These are phyloP conservation scores for Aureobasidium pullulans DNA, from an alignment of 2,329 filamentous ascomycete genomes.

Conservation along the genomic window DNA sequence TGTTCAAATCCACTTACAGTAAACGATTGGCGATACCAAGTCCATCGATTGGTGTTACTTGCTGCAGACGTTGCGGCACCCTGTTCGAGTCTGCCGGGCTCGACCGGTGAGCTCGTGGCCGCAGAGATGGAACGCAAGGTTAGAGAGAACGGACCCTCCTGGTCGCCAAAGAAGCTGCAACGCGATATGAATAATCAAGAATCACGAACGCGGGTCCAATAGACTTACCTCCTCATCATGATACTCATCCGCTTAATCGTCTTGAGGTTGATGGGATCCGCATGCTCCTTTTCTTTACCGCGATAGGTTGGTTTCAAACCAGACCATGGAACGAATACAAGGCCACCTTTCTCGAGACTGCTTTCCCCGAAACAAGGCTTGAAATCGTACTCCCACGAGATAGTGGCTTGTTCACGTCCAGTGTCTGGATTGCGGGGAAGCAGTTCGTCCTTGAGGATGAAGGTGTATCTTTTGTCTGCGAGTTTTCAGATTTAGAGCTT, in stretches of 20 bases:
- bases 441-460: slow-evolving; percentile 66
- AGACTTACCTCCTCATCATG: slow-evolving; percentile 71
- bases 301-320: slow-evolving; percentile 66
- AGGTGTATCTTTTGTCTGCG: slow-evolving; percentile 56
- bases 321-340: slow-evolving; percentile 54
- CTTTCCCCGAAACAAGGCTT: slow-evolving; percentile 15
- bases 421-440: slow-evolving; percentile 49
- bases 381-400: slow-evolving; percentile 72
- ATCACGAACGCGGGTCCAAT: background rate
- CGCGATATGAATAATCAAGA: slow-evolving; percentile 1
- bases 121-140: slow-evolving; percentile 50
- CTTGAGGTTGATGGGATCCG: slow-evolving; percentile 50
- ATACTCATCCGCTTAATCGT: slow-evolving; percentile 61
- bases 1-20: background rate
- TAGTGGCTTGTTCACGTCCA: slow-evolving; percentile 62
- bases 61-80: slow-evolving; percentile 5
- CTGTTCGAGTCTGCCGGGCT: background rate
- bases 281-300: slow-evolving; percentile 57
- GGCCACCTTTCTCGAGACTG: slow-evolving; percentile 22
- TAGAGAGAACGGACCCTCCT: slow-evolving; percentile 61
- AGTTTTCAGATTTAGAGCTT: background rate
- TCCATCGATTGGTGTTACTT: background rate
- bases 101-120: background rate
- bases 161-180: slow-evolving; percentile 64
- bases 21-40: slow-evolving; percentile 3